Conservation (phyloP, 2,329 filamentous ascomycete genomes). For the Trichoderma sp. region DNA sequence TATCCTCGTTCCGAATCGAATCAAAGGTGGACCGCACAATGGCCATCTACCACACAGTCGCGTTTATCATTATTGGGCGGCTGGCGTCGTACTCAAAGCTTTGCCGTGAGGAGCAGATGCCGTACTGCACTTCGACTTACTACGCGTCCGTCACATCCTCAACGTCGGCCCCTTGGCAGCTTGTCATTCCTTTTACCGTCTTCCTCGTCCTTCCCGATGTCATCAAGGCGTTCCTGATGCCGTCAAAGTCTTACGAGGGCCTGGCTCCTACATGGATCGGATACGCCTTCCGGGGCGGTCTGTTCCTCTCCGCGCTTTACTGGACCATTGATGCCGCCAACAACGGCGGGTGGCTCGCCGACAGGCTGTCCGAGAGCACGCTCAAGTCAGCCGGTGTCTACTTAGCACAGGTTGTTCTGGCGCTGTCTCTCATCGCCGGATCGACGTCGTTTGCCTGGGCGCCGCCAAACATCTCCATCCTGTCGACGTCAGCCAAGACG, state of each 20-base stretch:
- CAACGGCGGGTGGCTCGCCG: conserved; percentile 74
- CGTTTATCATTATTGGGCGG: conserved; percentile 77
- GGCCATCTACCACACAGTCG: conserved; percentile 77
- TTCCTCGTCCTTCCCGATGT: conserved; percentile 69
- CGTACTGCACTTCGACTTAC: conserved; percentile 91
- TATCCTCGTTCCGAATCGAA: conserved; percentile 72
- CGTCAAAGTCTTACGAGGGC: conserved; percentile 84
- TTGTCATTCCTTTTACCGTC: conserved; percentile 73
- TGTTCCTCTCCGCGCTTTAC: conserved; percentile 74
- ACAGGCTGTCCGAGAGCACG: conserved; percentile 49
- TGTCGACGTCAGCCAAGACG: conserved; percentile 44
- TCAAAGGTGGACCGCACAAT: conserved; percentile 65
- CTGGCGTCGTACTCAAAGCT: conserved; percentile 84
- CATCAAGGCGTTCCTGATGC: conserved; percentile 73
- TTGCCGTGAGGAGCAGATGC: conserved; percentile 98
- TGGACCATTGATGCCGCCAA: conserved; percentile 90
- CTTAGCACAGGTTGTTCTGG: conserved; percentile 76
- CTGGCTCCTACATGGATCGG: conserved; percentile 82
- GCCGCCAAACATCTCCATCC: conserved; percentile 76
- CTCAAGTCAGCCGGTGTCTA: conserved; percentile 74
- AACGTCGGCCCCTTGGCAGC: conserved; percentile 87
- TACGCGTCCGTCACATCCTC: conserved; percentile 90
- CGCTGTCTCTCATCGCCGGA: conserved; percentile 76
- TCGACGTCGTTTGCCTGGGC: conserved; percentile 83
- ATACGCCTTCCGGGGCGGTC: conserved; percentile 69